Evolutionary conservation across 140 eudicot species (phyloP).

Genomic region (Erigeron philadelphicus): DNA sequence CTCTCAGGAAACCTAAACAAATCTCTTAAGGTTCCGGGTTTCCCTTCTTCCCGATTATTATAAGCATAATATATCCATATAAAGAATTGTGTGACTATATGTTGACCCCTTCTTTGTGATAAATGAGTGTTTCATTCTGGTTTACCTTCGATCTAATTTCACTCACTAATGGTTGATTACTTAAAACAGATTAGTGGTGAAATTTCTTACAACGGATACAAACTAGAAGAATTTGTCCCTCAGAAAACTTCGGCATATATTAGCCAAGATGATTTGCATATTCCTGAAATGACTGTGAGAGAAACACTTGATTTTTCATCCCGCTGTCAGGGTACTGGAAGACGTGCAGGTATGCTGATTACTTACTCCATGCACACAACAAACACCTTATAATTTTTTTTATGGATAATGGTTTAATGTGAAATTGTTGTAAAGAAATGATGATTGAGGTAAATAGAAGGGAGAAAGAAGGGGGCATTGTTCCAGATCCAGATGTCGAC

Average conservation of each 20-base stretch:
- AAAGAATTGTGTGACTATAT: neutral
- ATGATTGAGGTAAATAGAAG: conserved; percentile 53
- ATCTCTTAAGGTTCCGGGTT: conserved; percentile 53
- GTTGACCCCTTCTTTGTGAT: neutral
- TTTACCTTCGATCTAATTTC: too few species aligned
- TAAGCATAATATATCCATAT: conserved; percentile 11
- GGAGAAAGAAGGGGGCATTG: conserved; percentile 60
- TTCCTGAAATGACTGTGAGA: conserved; percentile 74
- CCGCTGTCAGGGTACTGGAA: conserved; percentile 71
- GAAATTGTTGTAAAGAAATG: conserved; percentile 32
- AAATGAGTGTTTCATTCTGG: neutral
- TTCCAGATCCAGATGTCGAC: conserved; percentile 69
- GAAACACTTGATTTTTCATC: conserved; percentile 69
- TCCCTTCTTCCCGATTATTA: neutral
- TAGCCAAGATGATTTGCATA: conserved; percentile 61
- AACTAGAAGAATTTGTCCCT: conserved; percentile 53
- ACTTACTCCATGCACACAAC: neutral
- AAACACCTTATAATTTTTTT: conserved; percentile 15
- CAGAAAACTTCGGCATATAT: conserved; percentile 63
- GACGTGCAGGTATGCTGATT: conserved; percentile 49
- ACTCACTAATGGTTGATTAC: neutral
- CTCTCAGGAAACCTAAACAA: conserved; percentile 59
- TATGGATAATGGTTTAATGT: neutral
- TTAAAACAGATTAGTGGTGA: conserved; percentile 52
- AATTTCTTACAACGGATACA: conserved; percentile 54